Base-by-base conservation (phyloP, 495 filamentous ascomycete genomes). In the Evernia prunastri region DNA sequence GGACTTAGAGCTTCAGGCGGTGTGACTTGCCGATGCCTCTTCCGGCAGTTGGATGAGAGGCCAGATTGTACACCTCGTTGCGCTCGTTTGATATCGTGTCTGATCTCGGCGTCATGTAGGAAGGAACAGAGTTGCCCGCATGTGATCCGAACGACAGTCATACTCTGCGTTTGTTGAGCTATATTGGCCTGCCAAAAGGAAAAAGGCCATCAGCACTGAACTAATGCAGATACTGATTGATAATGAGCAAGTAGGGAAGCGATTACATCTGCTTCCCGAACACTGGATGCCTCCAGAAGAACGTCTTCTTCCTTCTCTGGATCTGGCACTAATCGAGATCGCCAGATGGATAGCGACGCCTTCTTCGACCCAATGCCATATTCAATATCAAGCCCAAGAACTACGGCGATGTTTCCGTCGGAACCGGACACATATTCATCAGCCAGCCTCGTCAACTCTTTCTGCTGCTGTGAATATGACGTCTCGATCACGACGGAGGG, bases 1-100 rank as follows among this genome's bases (percentile, higher is more conserved):
- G n/a, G n/a, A n/a, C n/a, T n/a, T n/a, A n/a, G n/a, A n/a, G 47
- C 47, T 53, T 53, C 47, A 53, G 47, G 47, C 47, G 47, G 47
- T n/a, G 47, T 53, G 10, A 29, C 47, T 53, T 53, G 47, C 36
- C 36, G 36, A 37, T 37, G 12, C 36, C 36, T 37, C 36, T 37
- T 37, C 36, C 36, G 36, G 36, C 36, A 37, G 40, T 43, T 43
- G 15, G 2, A 20, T 43, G 15, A 8, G 2, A 43, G 40, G 15
- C 15, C 15, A 43, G 40, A 43, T 43, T 43, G 15, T 43, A 43
- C 10, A 20, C 15, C 40, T 43, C 15, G 15, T 43, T 43, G 15
- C 40, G 40, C 2, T 1, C 40, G 12, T 43, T 43, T 43, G 20
- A 43, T 43, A 43, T 43, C 15, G 15, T 43, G 15, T 43, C 40